These are phyloP conservation scores for Teratosphaeria zuluensis DNA, from an alignment of 2,329 filamentous ascomycete species.

Conservation along the genomic window DNA sequence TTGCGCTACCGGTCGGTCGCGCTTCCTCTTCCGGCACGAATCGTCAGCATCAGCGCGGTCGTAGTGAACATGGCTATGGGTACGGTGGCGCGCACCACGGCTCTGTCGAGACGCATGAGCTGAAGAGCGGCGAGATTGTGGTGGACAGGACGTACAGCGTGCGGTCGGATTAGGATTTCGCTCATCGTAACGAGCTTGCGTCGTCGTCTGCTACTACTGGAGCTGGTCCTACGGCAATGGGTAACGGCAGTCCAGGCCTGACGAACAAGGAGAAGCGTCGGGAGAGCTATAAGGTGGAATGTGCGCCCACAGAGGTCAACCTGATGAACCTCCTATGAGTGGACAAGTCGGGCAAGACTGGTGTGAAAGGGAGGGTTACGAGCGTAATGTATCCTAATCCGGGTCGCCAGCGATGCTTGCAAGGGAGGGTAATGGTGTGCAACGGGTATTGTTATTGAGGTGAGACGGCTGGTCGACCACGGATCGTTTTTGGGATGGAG, in stretches of 20 bases:
- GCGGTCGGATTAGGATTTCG: slow-evolving; percentile 9
- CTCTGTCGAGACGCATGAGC: slow-evolving; percentile 2
- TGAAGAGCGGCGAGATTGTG: slow-evolving; percentile 3
- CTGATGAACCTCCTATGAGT: slow-evolving; percentile 2
- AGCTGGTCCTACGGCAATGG: background rate
- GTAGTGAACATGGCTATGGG: background rate
- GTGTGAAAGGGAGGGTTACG: background rate
- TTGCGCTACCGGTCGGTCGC: background rate
- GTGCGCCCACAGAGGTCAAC: slow-evolving; percentile 6
- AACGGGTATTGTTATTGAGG: background rate
- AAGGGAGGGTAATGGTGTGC: background rate
- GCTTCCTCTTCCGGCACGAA: background rate
- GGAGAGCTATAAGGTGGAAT: slow-evolving; percentile 10
- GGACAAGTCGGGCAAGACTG: background rate
- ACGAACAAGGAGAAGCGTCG: background rate
- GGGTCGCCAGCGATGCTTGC: background rate
- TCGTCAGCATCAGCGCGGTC: background rate
- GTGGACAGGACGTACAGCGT: slow-evolving; percentile 10
- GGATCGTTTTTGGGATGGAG: background rate
- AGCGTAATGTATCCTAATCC: background rate
- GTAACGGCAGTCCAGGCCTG: background rate
- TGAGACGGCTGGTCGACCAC: background rate
- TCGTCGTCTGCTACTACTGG: background rate
- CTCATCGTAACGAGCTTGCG: background rate
- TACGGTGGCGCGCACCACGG: background rate